Evolutionary conservation across 768 basidiomycete genomes (phyloP).

Genomic region (Trametes elegans): DNA sequence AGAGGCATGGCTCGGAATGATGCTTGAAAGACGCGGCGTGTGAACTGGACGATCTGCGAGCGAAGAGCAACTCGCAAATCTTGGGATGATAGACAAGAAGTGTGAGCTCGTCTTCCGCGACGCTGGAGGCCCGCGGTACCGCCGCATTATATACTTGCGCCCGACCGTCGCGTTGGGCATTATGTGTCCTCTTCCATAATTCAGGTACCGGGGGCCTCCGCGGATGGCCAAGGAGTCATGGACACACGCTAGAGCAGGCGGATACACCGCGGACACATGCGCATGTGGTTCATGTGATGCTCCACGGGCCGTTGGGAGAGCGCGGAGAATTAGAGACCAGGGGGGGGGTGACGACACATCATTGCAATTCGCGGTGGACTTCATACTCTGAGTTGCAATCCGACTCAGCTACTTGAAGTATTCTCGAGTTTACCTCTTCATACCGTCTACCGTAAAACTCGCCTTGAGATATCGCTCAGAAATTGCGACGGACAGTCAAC

Average conservation of each 20-base stretch:
- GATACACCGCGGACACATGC: not conserved
- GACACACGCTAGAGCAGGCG: not conserved
- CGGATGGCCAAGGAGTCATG: not conserved
- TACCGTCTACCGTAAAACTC: too few species aligned
- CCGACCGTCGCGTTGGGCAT: slow-evolving; percentile 4
- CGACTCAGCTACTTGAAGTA: too few species aligned
- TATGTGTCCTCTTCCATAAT: not conserved
- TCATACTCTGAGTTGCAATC: too few species aligned
- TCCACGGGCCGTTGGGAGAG: not conserved
- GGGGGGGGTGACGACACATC: too few species aligned
- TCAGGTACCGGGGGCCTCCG: not conserved
- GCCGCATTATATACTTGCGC: not conserved
- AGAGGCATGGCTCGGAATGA: slow-evolving; percentile 9
- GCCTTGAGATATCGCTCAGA: too few species aligned
- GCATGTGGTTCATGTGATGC: slow-evolving; percentile 10
- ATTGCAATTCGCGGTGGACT: too few species aligned
- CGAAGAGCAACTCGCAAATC: not conserved
- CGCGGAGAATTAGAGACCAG: too few species aligned
- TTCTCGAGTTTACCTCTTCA: too few species aligned
- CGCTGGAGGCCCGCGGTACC: not conserved
- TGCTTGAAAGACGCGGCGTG: too few species aligned
- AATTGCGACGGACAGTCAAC: too few species aligned
- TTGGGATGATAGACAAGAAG: not conserved
- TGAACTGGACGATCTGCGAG: too few species aligned
- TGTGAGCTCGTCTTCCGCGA: not conserved